These are phyloP conservation scores for Cyclotella kingstonii DNA, from an alignment of 108 stramenopile genomes.

Conservation along the genomic window DNA sequence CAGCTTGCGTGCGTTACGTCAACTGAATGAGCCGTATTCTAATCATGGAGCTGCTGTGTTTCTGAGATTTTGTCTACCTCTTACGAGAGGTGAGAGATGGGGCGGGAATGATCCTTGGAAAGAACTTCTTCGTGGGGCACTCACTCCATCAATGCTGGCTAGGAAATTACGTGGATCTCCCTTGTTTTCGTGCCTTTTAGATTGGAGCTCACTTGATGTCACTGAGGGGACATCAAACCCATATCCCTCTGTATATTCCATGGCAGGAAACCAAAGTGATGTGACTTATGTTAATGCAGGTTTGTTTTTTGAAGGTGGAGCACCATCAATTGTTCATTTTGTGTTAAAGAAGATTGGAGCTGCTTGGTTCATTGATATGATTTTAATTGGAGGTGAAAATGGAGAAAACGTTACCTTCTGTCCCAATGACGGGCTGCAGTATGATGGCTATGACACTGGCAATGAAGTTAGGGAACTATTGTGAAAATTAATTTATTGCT, in stretches of 20 bases:
- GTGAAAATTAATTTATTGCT: no score
- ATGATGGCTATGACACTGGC: neutral
- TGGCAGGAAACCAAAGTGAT: neutral
- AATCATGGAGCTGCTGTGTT: conserved; percentile 50
- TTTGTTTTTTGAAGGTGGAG: conserved; percentile 43
- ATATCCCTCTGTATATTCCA: neutral
- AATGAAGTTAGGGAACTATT: no score
- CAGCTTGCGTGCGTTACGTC: conserved; percentile 28
- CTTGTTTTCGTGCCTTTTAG: conserved; percentile 37
- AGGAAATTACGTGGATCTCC: conserved; percentile 35
- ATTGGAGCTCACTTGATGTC: conserved; percentile 43
- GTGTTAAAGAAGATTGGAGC: conserved; percentile 30
- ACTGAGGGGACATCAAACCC: conserved; percentile 31
- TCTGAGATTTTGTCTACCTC: conserved; percentile 40
- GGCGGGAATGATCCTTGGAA: conserved; percentile 41
- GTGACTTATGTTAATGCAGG: conserved; percentile 52
- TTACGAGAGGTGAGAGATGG: conserved; percentile 45
- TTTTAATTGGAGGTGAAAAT: conserved; percentile 7
- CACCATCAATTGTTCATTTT: conserved; percentile 45
- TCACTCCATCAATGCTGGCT: conserved; percentile 52
- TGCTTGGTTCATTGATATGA: conserved; percentile 49
- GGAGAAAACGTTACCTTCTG: neutral
- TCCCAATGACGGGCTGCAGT: no score
- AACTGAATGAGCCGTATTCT: conserved; percentile 39
- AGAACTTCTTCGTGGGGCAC: conserved; percentile 33